Percentiles rank a stretch among this genome's conserved stretches.
These are phyloP conservation scores for Nakaseomyces uthaithaninus DNA, from an alignment of 1,139 yeast species.

Conservation along the genomic window DNA sequence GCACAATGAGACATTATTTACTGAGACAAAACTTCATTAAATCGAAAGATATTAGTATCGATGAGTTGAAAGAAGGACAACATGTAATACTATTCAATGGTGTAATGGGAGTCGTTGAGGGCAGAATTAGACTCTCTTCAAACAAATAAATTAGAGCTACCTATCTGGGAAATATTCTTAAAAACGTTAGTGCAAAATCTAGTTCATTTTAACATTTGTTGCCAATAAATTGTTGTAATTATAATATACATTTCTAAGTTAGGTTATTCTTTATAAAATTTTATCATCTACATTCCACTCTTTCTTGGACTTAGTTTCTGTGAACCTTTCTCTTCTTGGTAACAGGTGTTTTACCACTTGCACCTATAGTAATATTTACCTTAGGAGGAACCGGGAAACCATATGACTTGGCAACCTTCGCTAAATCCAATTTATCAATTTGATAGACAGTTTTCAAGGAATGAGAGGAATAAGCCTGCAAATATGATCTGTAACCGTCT, in stretches of 20 bases:
- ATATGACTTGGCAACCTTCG: conserved; percentile 88
- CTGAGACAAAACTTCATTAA: conserved; percentile 46
- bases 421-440: conserved; percentile 87
- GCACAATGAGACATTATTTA: conserved; percentile 65
- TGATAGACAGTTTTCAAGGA: conserved; percentile 92
- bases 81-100: conserved; percentile 71
- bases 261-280: conserved; percentile 7
- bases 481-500: conserved; percentile 92
- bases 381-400: conserved; percentile 96
- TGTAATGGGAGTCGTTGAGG: conserved; percentile 70
- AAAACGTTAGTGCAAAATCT: background rate
- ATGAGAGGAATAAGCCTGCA: conserved; percentile 96
- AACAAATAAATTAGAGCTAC: too few species aligned
- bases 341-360: conserved; percentile 61
- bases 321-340: conserved; percentile 27
- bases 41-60: conserved; percentile 44
- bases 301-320: conserved; percentile 9
- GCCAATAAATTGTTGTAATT: too few species aligned
- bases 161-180: too few species aligned
- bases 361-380: conserved; percentile 91
- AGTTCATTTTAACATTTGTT: background rate
- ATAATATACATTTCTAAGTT: conserved; percentile 10
- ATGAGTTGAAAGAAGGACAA: conserved; percentile 51
- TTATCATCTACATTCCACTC: conserved; percentile 6
- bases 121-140: conserved; percentile 33